Base-by-base conservation (phyloP, 768 basidiomycete genomes). In the Gymnopilus dilepis region DNA sequence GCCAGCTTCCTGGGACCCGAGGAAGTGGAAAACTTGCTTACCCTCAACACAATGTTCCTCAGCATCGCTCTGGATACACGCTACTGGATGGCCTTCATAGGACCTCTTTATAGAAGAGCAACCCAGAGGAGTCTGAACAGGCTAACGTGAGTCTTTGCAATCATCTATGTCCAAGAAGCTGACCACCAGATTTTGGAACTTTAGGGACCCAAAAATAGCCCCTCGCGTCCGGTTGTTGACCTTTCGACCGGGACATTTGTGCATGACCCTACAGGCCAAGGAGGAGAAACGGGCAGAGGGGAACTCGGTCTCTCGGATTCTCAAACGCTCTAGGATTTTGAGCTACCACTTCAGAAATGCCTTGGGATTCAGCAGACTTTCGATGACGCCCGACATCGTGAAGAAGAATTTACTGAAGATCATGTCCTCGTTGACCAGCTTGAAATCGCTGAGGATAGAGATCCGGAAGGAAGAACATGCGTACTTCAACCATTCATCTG, bases 61-160 rank as follows among this genome's bases (percentile, higher is more conserved):
- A 40, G 59, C 30, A 67, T 70, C 45, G 59, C 64, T 1, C 61
- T 73, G 65, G 60, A 69, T 9, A 56, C 62, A 38, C 68, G 63
- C 19, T 74, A 74, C 48, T 61, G 61, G 48, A 54, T 24, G 21
- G 45, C 30, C 13, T 48, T 41, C 33, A 64, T 67, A 21, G 59
- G 56, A 4, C 50, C 60, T 12, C 56, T 58, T 9, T 17, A 24
- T 17, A 17, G 31, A n/a, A 22, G 7, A 19, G 22, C 38, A 7
- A 64, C 62, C n/a, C 38, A 48, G 28, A 43, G 56, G 47, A 61
- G 26, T 31, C 34, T 66, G 12, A 45, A 54, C 6, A 52, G 59
- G 21, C 22, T 63, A 6, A 58, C 34, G 65, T 66, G 53, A 28
- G 62, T 45, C n/a, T n/a, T n/a, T n/a, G n/a, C n/a, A n/a, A n/a